These are phyloP conservation scores for Eremothecium cymbalariae DNA, from an alignment of 1,139 yeast species.

Conservation along the genomic window DNA sequence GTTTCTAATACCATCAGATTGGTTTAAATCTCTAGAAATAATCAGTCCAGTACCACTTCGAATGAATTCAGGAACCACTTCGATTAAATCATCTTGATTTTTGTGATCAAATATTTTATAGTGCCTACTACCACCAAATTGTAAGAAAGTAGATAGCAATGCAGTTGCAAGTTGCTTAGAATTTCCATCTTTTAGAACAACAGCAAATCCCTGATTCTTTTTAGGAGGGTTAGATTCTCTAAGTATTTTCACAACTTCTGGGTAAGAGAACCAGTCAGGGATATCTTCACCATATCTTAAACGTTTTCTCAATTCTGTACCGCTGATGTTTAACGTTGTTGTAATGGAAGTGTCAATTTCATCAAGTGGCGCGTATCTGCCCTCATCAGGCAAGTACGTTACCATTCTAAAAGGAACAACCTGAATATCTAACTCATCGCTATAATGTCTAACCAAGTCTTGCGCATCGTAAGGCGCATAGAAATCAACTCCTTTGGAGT, in stretches of 20 bases:
- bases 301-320: constrained; percentile 87
- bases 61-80: constrained; percentile 66
- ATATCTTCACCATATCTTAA: constrained; percentile 80
- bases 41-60: constrained; percentile 89
- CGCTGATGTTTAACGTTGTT: constrained; percentile 85
- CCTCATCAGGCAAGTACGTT: constrained; percentile 90
- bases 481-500: constrained; percentile 88
- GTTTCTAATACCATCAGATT: constrained; percentile 40
- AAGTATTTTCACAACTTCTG: constrained; percentile 85
- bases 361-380: constrained; percentile 91
- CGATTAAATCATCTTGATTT: constrained; percentile 18
- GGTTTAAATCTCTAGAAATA: constrained; percentile 36
- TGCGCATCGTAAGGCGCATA: constrained; percentile 98
- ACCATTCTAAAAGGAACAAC: constrained; percentile 97
- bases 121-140: constrained; percentile 79
- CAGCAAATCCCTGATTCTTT: constrained; percentile 76
- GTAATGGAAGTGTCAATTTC: constrained; percentile 68
- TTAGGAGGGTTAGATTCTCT: constrained; percentile 95
- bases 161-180: constrained; percentile 66
- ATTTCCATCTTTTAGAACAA: constrained; percentile 37
- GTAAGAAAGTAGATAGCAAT: constrained; percentile 82
- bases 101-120: constrained; percentile 49
- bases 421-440: constrained; percentile 72
- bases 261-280: constrained; percentile 96
- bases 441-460: constrained; percentile 67